phyloP scores from a whole-genome alignment of 139 green algal species.

The Volvox reticuliferus region DNA sequence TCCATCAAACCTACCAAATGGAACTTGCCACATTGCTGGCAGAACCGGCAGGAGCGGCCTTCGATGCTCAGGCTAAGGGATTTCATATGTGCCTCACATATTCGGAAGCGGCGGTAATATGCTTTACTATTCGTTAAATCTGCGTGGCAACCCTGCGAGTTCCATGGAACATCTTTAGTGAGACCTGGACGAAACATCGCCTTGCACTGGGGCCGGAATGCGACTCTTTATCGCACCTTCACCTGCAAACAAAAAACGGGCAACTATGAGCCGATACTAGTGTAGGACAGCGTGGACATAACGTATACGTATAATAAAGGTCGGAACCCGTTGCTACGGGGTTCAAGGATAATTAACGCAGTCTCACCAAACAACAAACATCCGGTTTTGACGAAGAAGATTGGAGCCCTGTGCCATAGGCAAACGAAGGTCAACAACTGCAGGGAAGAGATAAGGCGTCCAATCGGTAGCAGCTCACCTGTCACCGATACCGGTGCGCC shows the following conservation, averaged over 20 bases:
- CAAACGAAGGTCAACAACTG: neutral
- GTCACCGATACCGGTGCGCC: neutral
- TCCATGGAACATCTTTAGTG: neutral
- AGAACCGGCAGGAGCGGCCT: slow-evolving; percentile 31
- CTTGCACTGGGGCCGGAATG: neutral
- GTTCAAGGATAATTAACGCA: neutral
- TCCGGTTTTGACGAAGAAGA: slow-evolving; percentile 8
- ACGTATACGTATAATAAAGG: neutral
- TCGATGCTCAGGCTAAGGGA: slow-evolving; percentile 17
- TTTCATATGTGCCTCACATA: slow-evolving; percentile 46
- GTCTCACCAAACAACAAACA: slow-evolving; percentile 20
- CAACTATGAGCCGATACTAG: too few species aligned
- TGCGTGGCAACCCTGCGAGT: slow-evolving; percentile 19
- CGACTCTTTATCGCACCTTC: slow-evolving; percentile 7
- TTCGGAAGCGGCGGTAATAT: slow-evolving; percentile 39
- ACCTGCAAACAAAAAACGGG: neutral
- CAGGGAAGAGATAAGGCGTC: neutral
- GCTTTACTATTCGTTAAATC: slow-evolving; percentile 21
- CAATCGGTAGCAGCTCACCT: neutral
- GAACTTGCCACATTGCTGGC: slow-evolving; percentile 40
- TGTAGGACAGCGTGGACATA: too few species aligned
- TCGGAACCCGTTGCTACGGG: neutral
- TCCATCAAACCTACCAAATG: slow-evolving; percentile 24
- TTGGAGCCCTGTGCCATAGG: neutral
- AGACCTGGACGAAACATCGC: neutral